These are phyloP conservation scores for Verticillium isaacii DNA, from an alignment of 2,329 filamentous ascomycete genomes.

Conservation along the genomic window DNA sequence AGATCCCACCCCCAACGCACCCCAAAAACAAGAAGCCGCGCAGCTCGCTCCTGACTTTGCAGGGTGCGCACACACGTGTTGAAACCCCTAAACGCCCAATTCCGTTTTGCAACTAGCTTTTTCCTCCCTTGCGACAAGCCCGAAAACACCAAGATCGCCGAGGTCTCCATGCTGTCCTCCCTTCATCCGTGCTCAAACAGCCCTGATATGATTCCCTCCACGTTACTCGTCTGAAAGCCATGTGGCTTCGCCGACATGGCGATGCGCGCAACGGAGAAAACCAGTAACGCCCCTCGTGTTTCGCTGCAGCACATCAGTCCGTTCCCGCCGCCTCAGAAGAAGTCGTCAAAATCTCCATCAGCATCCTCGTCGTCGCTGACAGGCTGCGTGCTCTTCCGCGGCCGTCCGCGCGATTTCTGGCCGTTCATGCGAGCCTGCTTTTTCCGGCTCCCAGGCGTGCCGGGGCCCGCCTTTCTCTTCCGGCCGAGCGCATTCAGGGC, in stretches of 20 bases:
- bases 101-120: background rate
- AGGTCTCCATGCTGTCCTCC: background rate
- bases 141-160: slow-evolving; percentile 1
- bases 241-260: background rate
- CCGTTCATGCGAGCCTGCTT: slow-evolving; percentile 51
- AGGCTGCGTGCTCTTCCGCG: slow-evolving; percentile 36
- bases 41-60: no score
- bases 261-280: background rate
- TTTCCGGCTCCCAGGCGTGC: slow-evolving; percentile 50
- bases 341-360: slow-evolving; percentile 20
- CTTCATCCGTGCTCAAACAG: background rate
- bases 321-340: background rate
- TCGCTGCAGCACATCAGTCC: background rate
- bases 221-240: background rate
- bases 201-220: background rate
- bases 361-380: slow-evolving; percentile 27
- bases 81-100: background rate
- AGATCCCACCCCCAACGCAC: no score
- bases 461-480: slow-evolving; percentile 46
- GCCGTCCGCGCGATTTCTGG: slow-evolving; percentile 43
- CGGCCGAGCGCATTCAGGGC: slow-evolving; percentile 42
- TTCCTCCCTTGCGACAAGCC: background rate
- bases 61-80: background rate
- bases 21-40: no score
- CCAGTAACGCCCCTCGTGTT: background rate